phyloP scores from a whole-genome alignment of 768 basidiomycete genomes.

The Termitomyces sp. region DNA sequence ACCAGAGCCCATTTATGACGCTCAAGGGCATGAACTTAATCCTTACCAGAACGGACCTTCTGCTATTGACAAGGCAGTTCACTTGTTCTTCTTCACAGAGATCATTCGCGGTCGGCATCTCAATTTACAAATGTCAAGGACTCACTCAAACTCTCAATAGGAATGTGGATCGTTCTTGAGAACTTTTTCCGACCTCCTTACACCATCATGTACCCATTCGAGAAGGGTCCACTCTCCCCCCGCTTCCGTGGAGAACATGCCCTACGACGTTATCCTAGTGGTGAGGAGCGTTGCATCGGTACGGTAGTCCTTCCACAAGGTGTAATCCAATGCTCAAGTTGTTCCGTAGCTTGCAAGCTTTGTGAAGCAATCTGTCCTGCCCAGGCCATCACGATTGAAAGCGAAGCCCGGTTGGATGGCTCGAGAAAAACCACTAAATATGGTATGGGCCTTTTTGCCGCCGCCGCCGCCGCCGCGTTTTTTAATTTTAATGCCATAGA shows the following conservation, averaged over 20 bases:
- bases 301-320: slow-evolving; percentile 23
- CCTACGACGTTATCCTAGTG: slow-evolving; percentile 90
- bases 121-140: not conserved
- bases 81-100: slow-evolving; percentile 98
- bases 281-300: slow-evolving; percentile 99
- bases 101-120: slow-evolving; percentile 81
- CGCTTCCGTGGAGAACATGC: slow-evolving; percentile 99
- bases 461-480: slow-evolving; percentile 15
- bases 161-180: slow-evolving; percentile 96
- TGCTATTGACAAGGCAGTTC: slow-evolving; percentile 93
- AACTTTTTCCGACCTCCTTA: slow-evolving; percentile 94
- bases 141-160: slow-evolving; percentile 35
- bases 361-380: slow-evolving; percentile 99
- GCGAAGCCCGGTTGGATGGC: slow-evolving; percentile 92
- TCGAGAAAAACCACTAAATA: slow-evolving; percentile 97
- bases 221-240: slow-evolving; percentile 96
- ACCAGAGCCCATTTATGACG: slow-evolving; percentile 24
- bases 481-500: slow-evolving; percentile 39
- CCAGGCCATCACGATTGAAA: slow-evolving; percentile 99
- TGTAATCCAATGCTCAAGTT: slow-evolving; percentile 7
- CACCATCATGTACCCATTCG: slow-evolving; percentile 97
- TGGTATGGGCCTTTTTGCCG: slow-evolving; percentile 36
- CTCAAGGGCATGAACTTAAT: slow-evolving; percentile 51
- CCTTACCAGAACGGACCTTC: slow-evolving; percentile 77
- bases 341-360: slow-evolving; percentile 82